Base-by-base conservation (phyloP, 768 basidiomycete genomes). In the Thelephora aurantiotincta region DNA sequence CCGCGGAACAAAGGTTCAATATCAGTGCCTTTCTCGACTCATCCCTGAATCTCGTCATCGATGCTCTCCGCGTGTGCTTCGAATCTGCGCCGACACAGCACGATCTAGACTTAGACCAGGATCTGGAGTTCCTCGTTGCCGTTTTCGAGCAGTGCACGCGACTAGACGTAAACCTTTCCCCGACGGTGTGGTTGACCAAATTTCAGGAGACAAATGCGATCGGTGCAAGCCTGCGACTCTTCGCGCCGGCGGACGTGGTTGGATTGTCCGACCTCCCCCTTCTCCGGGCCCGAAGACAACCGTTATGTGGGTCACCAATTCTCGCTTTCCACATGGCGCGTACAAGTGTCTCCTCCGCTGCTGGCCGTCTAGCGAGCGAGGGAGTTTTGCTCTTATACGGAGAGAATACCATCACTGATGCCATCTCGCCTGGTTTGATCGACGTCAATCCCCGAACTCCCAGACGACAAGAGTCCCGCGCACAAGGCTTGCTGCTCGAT, bases 241-340 rank as follows among this genome's bases (percentile, higher is more conserved):
- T 83, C 54, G 72, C 71, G 23, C 73, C 74, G 48, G 73, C 75
- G 26, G 82, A 90, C 54, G 65, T 91, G 4, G 73, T 74, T 30
- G 86, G 86, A 12, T 59, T 80, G 12, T 77, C 82, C 11, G 80
- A 87, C 52, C 60, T 84, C 1, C 67, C 76, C 1, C 63, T 81
- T 11, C 71, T 86, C 14, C 67, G 82, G 18, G 57, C 73, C 1
- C 74, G 76, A 41, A 80, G 79, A 47, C 70, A 76, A 57, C 75
- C 85, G 11, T 63, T 84, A 22, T 89, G 89, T 57, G 71, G 82
- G 0, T 78, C 83, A 0, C 82, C 87, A 55, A 68, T 94, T 48
- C 75, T 96, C 47, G 67, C 82, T 26, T 87, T 96, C 67, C 90
- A 94, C 57, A 82, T 91, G 69, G 77, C 86, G 0, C 65, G 96